Conservation (phyloP, 352 stramenopile genomes). For the Globisporangium orthogonon region DNA sequence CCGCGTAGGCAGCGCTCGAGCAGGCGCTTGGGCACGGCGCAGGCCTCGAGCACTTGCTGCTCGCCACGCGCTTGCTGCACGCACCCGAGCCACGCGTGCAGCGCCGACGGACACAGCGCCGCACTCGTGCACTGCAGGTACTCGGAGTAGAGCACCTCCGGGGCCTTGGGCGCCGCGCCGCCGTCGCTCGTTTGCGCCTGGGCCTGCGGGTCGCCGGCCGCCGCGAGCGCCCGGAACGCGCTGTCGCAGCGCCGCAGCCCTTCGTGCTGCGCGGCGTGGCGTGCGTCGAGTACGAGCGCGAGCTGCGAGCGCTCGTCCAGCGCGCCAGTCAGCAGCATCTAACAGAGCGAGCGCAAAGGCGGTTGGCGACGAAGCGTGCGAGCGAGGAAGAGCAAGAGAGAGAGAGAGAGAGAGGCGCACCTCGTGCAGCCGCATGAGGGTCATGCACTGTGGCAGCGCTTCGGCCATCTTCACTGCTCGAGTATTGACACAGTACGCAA, state of each 20-base stretch:
- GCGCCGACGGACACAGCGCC: constrained; percentile 39
- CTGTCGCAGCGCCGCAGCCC: constrained; percentile 45
- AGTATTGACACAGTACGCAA: not conserved
- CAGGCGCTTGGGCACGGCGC: constrained; percentile 42
- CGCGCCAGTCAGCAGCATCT: constrained; percentile 40
- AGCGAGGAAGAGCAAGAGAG: not conserved
- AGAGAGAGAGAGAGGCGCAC: constrained; percentile 16
- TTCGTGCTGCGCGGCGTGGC: constrained; percentile 34
- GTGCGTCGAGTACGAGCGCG: constrained; percentile 33
- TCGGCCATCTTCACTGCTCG: constrained; percentile 22
- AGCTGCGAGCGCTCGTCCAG: constrained; percentile 32
- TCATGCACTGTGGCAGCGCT: constrained; percentile 49
- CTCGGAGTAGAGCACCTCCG: constrained; percentile 48
- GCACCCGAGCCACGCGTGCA: constrained; percentile 49
- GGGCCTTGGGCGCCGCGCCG: constrained; percentile 17
- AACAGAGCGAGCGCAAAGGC: too few species aligned
- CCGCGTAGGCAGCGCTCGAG: constrained; percentile 71
- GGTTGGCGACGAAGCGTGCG: not conserved
- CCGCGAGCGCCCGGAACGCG: constrained; percentile 42
- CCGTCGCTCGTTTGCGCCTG: not conserved
- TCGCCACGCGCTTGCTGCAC: constrained; percentile 33
- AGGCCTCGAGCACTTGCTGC: constrained; percentile 35
- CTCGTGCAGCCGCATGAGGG: constrained; percentile 60
- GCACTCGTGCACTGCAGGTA: constrained; percentile 56
- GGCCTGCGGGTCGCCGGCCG: constrained; percentile 15